Conservation (phyloP, 1,139 yeast species). For the Pneumocystis oryctolagi region DNA sequence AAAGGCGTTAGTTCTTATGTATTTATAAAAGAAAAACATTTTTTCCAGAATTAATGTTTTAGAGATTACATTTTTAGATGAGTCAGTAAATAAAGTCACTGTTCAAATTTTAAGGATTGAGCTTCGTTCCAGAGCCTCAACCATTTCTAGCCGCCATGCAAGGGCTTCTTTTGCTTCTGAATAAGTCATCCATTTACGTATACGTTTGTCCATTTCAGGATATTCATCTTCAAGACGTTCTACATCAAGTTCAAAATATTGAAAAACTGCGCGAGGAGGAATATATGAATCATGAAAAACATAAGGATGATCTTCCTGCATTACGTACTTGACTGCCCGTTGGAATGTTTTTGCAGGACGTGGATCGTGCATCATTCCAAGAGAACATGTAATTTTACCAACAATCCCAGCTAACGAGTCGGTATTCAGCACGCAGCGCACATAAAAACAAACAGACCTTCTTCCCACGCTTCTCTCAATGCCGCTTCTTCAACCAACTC, state of each 20-base stretch:
- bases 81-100: neutral
- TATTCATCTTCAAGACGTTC: conserved; percentile 7
- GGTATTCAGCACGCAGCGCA: no score
- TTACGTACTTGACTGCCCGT: conserved; percentile 3
- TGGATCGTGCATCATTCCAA: conserved; percentile 4
- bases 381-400: conserved; percentile 1
- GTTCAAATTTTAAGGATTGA: conserved; percentile 6
- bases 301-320: neutral
- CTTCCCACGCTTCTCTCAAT: conserved; percentile 91
- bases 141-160: conserved; percentile 10
- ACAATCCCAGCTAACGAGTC: conserved; percentile 7
- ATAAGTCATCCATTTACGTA: conserved; percentile 13
- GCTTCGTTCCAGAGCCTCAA: conserved; percentile 7
- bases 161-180: conserved; percentile 10
- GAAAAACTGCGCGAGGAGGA: conserved; percentile 9
- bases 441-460: conserved; percentile 72
- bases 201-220: conserved; percentile 12
- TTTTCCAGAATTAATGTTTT: neutral
- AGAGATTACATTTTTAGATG: neutral
- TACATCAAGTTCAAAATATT: conserved; percentile 9
- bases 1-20: neutral
- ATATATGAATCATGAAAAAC: neutral
- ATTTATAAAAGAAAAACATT: neutral
- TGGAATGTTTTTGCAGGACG: conserved; percentile 7
- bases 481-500: conserved; percentile 55